Base-by-base conservation (phyloP, 129 eudicot genomes). In the Arctium minus region DNA sequence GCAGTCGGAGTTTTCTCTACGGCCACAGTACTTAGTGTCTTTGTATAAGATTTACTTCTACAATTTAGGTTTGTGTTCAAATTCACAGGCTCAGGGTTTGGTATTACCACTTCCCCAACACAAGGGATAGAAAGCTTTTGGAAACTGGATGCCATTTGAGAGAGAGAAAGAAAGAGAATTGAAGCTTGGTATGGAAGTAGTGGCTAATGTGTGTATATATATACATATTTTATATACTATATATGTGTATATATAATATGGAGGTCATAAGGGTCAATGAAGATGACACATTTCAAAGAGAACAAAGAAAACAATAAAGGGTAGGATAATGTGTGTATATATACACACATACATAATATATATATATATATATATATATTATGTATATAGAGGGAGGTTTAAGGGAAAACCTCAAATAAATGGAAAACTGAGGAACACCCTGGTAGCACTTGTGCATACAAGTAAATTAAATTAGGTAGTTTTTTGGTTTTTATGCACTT, bases 121-220 rank as follows among this genome's bases (percentile, higher is more conserved):
- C 56, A 80, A 69, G 78, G 86, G 18, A 50, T 74, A 39, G 80
- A 68, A 75, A 37, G 4, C 2, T 40, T 79, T 48, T 62, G 73
- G 75, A 79, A 6, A n/a, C 56, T 82, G 78, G 64, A 67, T 35
- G 89, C 81, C 89, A 86, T 86, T 44, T 50, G 70, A 46, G 79
- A 29, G 65, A 75, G 79, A 75, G 79, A 75, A 30, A 75, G 42
- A 75, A 64, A 75, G 56, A 56, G 39, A 38, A 11, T 29, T 8
- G n/a, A 72, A 71, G 32, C 67, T 46, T 0, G 70, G 33, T 53
- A 73, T 73, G 50, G 18, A 56, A 13, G 18, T 68, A 37, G 17
- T 29, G 38, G 64, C 65, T 39, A 39, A 33, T 18, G 48, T 77
- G 27, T 7, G 31, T 15, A 6, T n/a, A 18, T 1, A 12, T 78